phyloP scores from a whole-genome alignment of 2,329 filamentous ascomycete genomes.

The Neofusicoccum cordaticola region DNA sequence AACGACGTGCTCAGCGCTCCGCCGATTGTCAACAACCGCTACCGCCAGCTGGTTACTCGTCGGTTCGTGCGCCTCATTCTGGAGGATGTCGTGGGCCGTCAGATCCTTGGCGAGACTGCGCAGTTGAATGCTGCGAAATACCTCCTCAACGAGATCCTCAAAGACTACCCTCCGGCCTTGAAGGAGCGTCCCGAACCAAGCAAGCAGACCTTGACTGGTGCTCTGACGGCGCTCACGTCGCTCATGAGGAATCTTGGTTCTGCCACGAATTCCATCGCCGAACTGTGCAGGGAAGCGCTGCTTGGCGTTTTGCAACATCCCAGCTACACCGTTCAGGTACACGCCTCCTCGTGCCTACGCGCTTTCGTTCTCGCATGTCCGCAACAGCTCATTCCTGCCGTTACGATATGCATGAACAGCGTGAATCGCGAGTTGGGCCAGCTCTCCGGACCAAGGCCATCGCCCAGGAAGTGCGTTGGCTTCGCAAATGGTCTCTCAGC shows the following conservation, averaged over 20 bases:
- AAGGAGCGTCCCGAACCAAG: slow-evolving; percentile 84
- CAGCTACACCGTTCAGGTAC: slow-evolving; percentile 92
- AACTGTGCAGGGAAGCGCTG: slow-evolving; percentile 79
- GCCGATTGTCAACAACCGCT: slow-evolving; percentile 77
- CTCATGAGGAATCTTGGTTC: slow-evolving; percentile 79
- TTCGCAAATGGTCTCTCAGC: slow-evolving; percentile 90
- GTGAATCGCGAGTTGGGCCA: slow-evolving; percentile 81
- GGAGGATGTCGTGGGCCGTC: slow-evolving; percentile 76
- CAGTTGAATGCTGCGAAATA: slow-evolving; percentile 78
- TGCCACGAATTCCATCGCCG: slow-evolving; percentile 74
- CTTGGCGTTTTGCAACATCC: slow-evolving; percentile 90
- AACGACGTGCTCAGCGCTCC: slow-evolving; percentile 74
- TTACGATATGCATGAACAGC: slow-evolving; percentile 96
- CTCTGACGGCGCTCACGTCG: slow-evolving; percentile 75
- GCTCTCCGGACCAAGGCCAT: slow-evolving; percentile 71
- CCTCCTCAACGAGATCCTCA: slow-evolving; percentile 83
- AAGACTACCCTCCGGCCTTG: slow-evolving; percentile 87
- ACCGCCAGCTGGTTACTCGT: slow-evolving; percentile 79
- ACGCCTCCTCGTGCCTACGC: slow-evolving; percentile 81
- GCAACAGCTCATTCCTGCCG: slow-evolving; percentile 82
- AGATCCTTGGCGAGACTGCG: slow-evolving; percentile 83
- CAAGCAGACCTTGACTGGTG: slow-evolving; percentile 78
- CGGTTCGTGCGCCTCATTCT: slow-evolving; percentile 81
- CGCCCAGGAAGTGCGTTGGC: slow-evolving; percentile 78
- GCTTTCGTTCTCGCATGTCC: slow-evolving; percentile 87